phyloP scores from a whole-genome alignment of 768 basidiomycete species.

The Phaeotremella skinneri region DNA sequence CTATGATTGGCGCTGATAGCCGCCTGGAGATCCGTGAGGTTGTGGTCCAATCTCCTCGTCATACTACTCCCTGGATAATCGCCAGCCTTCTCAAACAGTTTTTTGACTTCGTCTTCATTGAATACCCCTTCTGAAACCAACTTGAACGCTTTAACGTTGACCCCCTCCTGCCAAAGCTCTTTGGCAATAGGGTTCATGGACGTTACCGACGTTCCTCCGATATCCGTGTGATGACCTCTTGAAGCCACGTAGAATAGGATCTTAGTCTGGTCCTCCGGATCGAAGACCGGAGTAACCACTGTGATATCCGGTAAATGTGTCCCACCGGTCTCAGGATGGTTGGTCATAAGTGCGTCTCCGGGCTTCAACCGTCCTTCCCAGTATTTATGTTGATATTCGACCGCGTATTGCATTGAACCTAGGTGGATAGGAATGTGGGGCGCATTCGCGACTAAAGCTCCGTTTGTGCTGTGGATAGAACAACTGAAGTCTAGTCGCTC shows the following conservation, averaged over 20 bases:
- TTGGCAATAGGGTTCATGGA: conserved; percentile 37
- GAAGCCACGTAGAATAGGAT: conserved; percentile 28
- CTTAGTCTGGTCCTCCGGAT: conserved; percentile 15
- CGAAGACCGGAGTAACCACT: conserved; percentile 35
- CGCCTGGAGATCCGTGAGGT: conserved; percentile 44
- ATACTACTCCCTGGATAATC: conserved; percentile 39
- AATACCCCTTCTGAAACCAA: conserved; percentile 35
- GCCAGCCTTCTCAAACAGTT: conserved; percentile 33
- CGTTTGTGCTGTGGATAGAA: conserved; percentile 37
- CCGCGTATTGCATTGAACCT: conserved; percentile 34
- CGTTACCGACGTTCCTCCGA: conserved; percentile 24
- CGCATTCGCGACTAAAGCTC: conserved; percentile 42
- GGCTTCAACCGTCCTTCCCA: conserved; percentile 18
- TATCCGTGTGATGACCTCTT: conserved; percentile 22
- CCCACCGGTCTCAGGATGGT: conserved; percentile 18
- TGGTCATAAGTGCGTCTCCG: conserved; percentile 37
- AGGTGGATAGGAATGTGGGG: conserved; percentile 41
- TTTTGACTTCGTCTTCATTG: conserved; percentile 28
- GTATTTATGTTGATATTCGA: conserved; percentile 26
- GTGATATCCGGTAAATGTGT: conserved; percentile 38
- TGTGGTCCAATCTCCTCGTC: conserved; percentile 41
- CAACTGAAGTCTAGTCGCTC: conserved; percentile 39
- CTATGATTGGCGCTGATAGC: conserved; percentile 38
- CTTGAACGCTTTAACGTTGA: conserved; percentile 27
- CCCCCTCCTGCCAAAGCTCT: conserved; percentile 40